A percentile compares a stretch with the other conserved stretches of the same genome.
These are phyloP conservation scores for Apophysomyces variabilis DNA, from an alignment of 371 early-diverging fungal species.

Conservation along the genomic window DNA sequence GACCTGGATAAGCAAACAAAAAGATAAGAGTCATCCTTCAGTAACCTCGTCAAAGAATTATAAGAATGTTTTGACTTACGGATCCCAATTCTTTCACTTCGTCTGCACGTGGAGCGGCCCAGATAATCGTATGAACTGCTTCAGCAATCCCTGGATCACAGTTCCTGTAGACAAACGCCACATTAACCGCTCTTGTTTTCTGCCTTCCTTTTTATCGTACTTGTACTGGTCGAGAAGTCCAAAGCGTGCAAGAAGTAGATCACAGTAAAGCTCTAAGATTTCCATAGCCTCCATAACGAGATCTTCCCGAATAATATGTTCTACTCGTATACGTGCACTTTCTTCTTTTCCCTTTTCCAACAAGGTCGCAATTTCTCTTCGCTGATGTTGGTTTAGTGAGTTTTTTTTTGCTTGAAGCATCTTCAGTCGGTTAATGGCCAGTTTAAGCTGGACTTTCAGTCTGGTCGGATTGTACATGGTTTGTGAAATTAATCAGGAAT, in stretches of 20 bases:
- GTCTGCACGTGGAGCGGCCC: constrained; percentile 80
- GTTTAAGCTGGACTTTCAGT: constrained; percentile 87
- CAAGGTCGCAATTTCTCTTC: constrained; percentile 83
- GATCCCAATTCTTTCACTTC: constrained; percentile 86
- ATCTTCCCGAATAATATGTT: constrained; percentile 94
- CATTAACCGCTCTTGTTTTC: neutral
- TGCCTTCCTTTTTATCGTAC: constrained; percentile 41
- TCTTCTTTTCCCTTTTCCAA: constrained; percentile 84
- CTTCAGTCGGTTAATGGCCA: constrained; percentile 84
- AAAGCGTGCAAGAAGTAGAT: constrained; percentile 85
- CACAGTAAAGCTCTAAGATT: constrained; percentile 89
- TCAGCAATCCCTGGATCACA: constrained; percentile 85
- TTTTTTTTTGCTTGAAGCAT: constrained; percentile 89
- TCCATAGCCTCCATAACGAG: constrained; percentile 89
- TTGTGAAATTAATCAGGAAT: neutral
- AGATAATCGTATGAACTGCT: constrained; percentile 88
- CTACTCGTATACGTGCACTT: constrained; percentile 88
- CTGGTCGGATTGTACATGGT: constrained; percentile 65
- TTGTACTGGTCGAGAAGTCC: constrained; percentile 85
- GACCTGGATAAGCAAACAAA: constrained; percentile 28
- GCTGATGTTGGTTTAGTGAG: constrained; percentile 71
- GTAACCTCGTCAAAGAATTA: neutral
- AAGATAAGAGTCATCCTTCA: neutral
- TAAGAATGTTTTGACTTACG: constrained; percentile 35
- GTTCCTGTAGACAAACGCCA: constrained; percentile 40